Evolutionary conservation across 169 alveolate species (phyloP).

Genomic region (Cryptosporidium meleagridis): DNA sequence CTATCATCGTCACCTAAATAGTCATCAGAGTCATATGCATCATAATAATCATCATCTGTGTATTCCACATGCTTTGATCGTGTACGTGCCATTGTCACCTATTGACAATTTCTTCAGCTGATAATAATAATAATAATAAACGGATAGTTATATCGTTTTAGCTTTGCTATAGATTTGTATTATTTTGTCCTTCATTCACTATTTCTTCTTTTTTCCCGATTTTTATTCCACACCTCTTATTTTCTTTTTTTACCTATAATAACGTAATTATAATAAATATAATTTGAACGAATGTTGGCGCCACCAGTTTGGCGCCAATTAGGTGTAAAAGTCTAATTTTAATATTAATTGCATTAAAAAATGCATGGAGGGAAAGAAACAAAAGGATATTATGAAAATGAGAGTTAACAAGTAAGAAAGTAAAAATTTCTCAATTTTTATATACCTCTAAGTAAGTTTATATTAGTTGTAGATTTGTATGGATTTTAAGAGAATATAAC

Average conservation of each 20-base stretch:
- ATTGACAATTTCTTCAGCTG: not conserved
- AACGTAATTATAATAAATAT: not conserved
- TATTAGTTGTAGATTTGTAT: not conserved
- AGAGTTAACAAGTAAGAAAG: not conserved
- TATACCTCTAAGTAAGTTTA: too few relatives aligned
- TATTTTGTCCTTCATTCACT: not conserved
- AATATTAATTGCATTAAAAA: not conserved
- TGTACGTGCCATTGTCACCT: slow-evolving; percentile 16
- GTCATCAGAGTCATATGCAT: slow-evolving; percentile 16
- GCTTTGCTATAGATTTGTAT: not conserved
- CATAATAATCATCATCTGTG: slow-evolving; percentile 67
- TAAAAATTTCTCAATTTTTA: too few relatives aligned
- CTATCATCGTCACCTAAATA: not conserved
- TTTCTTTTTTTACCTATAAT: not conserved
- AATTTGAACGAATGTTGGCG: not conserved
- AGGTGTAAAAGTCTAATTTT: slow-evolving; percentile 1
- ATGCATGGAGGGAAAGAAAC: not conserved
- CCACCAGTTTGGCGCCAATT: not conserved
- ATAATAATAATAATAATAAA: too few relatives aligned
- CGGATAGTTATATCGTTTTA: too few relatives aligned
- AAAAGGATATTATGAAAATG: not conserved
- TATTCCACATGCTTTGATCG: slow-evolving; percentile 38
- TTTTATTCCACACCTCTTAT: not conserved
- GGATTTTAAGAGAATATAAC: too few relatives aligned
- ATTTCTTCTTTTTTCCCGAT: not conserved